Evolutionary conservation across 495 filamentous ascomycete genomes (phyloP), one percentile per base, ranked within the genome.

Genomic region (Acidomyces sp.): DNA sequence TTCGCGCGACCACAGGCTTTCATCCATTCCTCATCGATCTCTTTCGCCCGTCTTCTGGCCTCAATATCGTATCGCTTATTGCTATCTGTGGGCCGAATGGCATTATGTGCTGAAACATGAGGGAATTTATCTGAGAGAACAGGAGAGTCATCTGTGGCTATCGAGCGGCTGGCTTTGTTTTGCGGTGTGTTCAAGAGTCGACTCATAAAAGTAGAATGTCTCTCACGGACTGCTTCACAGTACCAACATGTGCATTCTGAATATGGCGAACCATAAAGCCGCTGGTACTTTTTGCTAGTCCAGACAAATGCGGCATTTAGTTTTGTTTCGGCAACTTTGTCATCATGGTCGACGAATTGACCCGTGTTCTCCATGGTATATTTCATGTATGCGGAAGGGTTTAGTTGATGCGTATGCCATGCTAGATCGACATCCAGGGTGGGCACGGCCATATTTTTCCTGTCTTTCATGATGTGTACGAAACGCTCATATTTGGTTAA

Each of bases 181-280:
- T 54, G 12, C 18, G 33, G 51, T 53, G 26, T 58, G 46, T 46
- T 62, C 24, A 64, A 25, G 29, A 49, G 32, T 0, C 40, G 40
- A 15, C 57, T 59, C 16, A 69, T 24, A 4, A 58, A 43, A 16
- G 68, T 71, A 23, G 68, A 64, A 56, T 80, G 72, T 7, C 71
- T 58, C 25, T 72, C 71, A 10, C 85, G 77, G 45, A 81, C 73
- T 16, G 78, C 73, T 53, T 90, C 84, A 62, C 85, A 93, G 55
- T 85, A 87, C 83, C 85, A 93, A 60, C 85, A 93, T 3, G 77
- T 85, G 54, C 85, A 93, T 57, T 83, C 79, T 21, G 71, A 78
- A 58, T 90, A 93, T 19, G 80, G 68, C 43, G 78, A 69, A 6
- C 65, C 62, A 50, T 66, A 76, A 13, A 59, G 63, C 24, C 76